Evolutionary conservation across 257 asterid species (phyloP), one percentile per base, ranked within the genome.

Genomic region (Orobanche coerulescens): DNA sequence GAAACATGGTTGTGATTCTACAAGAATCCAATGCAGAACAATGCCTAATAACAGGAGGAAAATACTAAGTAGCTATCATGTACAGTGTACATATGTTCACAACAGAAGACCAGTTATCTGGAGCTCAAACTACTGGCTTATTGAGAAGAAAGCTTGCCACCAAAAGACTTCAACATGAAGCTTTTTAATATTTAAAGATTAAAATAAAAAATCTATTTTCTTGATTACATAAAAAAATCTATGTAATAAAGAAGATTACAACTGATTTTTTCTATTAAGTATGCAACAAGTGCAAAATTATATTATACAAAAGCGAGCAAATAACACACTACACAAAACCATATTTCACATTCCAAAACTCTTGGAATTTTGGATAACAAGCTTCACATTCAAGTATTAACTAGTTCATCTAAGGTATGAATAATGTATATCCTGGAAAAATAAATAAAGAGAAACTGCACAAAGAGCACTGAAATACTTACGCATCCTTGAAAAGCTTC

Each of bases 401-500:
- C 2, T 18, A 42, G 48, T 19, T 48, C 8, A 19, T 48, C 10
- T 20, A 13, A 23, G 0, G 12, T 12, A 52, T 9, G 19, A n/a
- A 25, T 12, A 13, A 26, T n/a, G 16, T 25, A 26, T 23, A 13
- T n/a, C 37, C 18, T 24, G n/a, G 12, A 26, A 23, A 26, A 13
- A 25, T 10, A 22, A 6, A 16, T 14, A 22, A 6, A 20, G 42
- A 43, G 30, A 26, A 12, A 37, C 20, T 52, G 4, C 13, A 51
- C 47, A 62, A 23, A 30, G 64, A 67, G 67, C 69, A 58, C 1
- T 39, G 24, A 53, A 67, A 61, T 43, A 68, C 98, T 82, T 86
- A 92, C 98, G 73, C 82, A 89, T 88, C 82, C 69, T 86, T 25
- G 75, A 81, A 81, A 76, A 73, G 78, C 91, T 80, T 73, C 79